Conservation (phyloP, 2,329 filamentous ascomycete species). For the Fusarium austroafricanum region DNA sequence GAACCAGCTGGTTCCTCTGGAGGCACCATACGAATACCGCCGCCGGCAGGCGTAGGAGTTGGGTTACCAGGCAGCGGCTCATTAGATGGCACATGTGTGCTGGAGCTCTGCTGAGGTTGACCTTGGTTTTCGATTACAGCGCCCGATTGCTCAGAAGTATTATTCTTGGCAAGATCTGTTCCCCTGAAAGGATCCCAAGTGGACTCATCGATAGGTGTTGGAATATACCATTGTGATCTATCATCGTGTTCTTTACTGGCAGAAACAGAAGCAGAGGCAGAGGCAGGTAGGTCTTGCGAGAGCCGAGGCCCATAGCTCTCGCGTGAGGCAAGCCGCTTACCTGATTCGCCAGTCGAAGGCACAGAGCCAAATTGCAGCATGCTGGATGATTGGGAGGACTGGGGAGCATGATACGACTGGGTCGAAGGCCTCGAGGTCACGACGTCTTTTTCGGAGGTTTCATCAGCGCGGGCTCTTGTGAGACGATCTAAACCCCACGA, state of each 20-base stretch:
- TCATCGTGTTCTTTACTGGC: conserved; percentile 34
- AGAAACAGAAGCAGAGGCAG: background rate
- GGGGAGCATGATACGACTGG: conserved; percentile 37
- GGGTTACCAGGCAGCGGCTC: conserved; percentile 22
- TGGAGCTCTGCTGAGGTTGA: conserved; percentile 5
- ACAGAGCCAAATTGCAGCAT: conserved; percentile 35
- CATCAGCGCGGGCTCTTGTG: conserved; percentile 48
- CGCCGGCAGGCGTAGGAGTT: conserved; percentile 23
- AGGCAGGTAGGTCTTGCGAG: conserved; percentile 15
- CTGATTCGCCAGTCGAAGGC: conserved; percentile 36
- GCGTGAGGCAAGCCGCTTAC: conserved; percentile 39
- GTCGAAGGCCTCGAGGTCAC: conserved; percentile 31
- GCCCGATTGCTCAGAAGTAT: conserved; percentile 25
- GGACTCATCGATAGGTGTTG: conserved; percentile 35
- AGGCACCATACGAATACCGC: conserved; percentile 43
- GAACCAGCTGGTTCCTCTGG: conserved; percentile 15
- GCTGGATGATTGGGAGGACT: conserved; percentile 40
- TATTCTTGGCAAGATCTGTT: conserved; percentile 24
- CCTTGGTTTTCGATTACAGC: conserved; percentile 10
- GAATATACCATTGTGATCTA: conserved; percentile 39
- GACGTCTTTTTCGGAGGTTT: conserved; percentile 35
- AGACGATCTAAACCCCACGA: conserved; percentile 59
- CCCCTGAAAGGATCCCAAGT: conserved; percentile 43
- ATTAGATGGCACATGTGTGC: conserved; percentile 12
- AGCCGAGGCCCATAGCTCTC: conserved; percentile 26